Conservation (phyloP, 345 rosid genomes). For the Excoecaria agallocha region DNA sequence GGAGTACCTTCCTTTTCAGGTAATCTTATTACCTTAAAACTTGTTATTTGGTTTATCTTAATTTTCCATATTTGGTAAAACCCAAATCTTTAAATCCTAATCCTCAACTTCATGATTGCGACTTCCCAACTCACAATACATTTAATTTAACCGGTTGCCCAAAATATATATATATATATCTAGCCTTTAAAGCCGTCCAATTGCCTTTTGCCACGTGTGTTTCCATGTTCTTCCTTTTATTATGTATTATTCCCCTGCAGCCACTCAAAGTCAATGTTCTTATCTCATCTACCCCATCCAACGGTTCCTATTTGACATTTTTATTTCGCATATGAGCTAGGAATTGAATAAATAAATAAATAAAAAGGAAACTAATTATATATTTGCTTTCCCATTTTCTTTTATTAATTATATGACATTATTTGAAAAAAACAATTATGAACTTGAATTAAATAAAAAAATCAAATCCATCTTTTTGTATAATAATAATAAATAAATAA, state of each 20-base stretch:
- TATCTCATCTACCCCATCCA: constrained; percentile 11
- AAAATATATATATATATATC: neutral
- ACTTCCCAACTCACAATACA: constrained; percentile 18
- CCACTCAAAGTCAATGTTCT: neutral
- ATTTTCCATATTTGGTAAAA: constrained; percentile 31
- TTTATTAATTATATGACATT: too few relatives aligned
- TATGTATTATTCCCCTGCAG: neutral
- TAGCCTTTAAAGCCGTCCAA: constrained; percentile 7
- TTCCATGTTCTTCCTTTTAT: fast-evolving
- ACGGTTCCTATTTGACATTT: constrained; percentile 14
- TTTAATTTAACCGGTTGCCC: constrained; percentile 30
- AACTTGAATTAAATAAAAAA: too few relatives aligned
- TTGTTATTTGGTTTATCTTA: neutral
- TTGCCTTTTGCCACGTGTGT: constrained; percentile 12
- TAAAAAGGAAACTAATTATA: neutral
- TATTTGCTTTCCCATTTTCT: neutral
- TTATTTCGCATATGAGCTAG: neutral
- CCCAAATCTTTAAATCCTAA: neutral
- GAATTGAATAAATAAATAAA: neutral
- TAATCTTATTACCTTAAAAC: constrained; percentile 33
- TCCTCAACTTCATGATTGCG: constrained; percentile 6
- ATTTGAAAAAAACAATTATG: too few relatives aligned
- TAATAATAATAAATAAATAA: too few relatives aligned
- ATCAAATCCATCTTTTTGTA: too few relatives aligned
- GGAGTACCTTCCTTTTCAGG: constrained; percentile 33